Base-by-base conservation (phyloP, 345 rosid species). In the Ceriops decandra region DNA sequence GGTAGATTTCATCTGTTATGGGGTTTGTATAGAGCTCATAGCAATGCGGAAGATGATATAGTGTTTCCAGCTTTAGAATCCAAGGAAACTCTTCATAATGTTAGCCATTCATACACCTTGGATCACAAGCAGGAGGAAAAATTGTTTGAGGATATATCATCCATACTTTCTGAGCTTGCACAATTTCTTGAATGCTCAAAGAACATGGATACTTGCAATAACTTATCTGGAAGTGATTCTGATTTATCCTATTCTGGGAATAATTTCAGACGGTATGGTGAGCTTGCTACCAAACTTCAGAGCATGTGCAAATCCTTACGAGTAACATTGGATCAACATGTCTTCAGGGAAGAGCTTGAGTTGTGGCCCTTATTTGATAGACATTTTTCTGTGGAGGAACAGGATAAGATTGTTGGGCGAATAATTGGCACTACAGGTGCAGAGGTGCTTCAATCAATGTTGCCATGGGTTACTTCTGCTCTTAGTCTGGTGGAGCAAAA, bases 41-140 rank as follows among this genome's bases (percentile, higher is more conserved):
- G 89, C 70, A 85, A 85, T 74, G 89, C 89, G 0, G 89, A 85
- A 74, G 89, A 85, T 79, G 89, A 85, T 71, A 85, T 85, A 63
- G 86, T 85, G 57, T 85, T 85, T 74, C 89, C 89, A 15, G 89
- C 85, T 35, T 67, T 85, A 74, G 89, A 85, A 68, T 83, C 89
- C 52, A 85, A 65, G 71, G 89, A 85, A 77, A 74, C 87, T 61
- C 87, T 85, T 66, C 86, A 81, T 74, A 85, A 85, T 52, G 89
- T 85, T 31, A 85, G 89, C 72, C 89, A 85, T 65, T 85, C 89
- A 21, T 85, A 85, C 75, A 85, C 87, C 54, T 68, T 85, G 60
- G 89, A 85, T 68, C 89, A 85, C 74, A 79, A 81, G 74, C 89
- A 85, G 76, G 89, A 85, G 76, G 89, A 83, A 58, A 81, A 78